phyloP scores from a whole-genome alignment of 495 filamentous ascomycete genomes.

The Astrothelium subdiscretum region DNA sequence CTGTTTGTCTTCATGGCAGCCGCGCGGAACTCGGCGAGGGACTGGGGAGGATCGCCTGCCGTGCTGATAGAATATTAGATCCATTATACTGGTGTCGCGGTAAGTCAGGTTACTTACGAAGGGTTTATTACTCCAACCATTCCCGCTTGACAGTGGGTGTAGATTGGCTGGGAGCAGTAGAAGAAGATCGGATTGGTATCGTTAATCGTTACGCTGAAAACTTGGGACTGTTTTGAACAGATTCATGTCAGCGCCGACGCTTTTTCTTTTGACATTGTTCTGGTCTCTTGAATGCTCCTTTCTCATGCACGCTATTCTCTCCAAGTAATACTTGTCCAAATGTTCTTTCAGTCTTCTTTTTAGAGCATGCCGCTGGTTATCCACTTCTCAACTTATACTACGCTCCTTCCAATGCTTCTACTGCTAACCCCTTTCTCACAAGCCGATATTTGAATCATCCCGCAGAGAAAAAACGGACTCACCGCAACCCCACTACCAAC shows the following conservation, averaged over 20 bases:
- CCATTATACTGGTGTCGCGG: background rate
- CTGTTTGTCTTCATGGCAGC: background rate
- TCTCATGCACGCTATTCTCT: too few species aligned
- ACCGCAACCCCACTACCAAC: background rate
- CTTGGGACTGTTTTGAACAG: constrained; percentile 5
- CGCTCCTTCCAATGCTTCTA: too few species aligned
- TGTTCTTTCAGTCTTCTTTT: too few species aligned
- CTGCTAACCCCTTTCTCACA: too few species aligned
- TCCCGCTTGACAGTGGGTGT: constrained; percentile 17
- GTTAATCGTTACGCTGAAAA: constrained; percentile 20
- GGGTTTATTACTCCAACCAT: constrained; percentile 25
- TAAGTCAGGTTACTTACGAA: constrained; percentile 7
- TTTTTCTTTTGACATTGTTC: background rate
- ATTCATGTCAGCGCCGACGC: background rate
- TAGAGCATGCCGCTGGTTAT: too few species aligned
- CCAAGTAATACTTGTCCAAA: too few species aligned
- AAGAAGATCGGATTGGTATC: constrained; percentile 22
- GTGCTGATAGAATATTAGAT: background rate
- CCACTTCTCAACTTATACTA: too few species aligned
- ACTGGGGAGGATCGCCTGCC: background rate
- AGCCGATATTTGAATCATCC: too few species aligned
- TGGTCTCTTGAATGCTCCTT: background rate
- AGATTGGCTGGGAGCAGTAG: constrained; percentile 17
- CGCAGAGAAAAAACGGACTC: constrained; percentile 14
- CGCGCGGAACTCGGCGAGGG: background rate